Base-by-base conservation (phyloP, 441 rosid species). In the Populus hybrid region DNA sequence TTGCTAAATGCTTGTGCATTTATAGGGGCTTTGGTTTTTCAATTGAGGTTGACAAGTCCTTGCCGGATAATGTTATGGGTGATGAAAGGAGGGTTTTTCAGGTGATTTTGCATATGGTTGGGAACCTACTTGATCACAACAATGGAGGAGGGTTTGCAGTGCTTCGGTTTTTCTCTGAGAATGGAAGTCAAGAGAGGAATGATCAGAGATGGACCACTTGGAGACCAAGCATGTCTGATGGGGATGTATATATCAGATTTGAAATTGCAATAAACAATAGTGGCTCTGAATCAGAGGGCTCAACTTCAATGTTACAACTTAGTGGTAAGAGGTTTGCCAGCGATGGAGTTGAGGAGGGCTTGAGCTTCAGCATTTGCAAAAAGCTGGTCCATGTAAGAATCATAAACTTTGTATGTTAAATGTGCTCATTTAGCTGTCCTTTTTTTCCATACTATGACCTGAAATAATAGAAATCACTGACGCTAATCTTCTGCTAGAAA, bases 351-450 rank as follows among this genome's bases (percentile, higher is more conserved):
- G 94, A 90, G 67, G 89, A 89, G 85, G 87, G 85, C 79, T 80
- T 93, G 83, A 91, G 98, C 89, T 94, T 96, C 90, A 89, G 89
- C 76, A 82, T 96, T 77, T 96, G 99, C 87, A 89, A 94, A 86
- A 92, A 88, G 85, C 91, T 96, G 61, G 98, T 92, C 75, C 96
- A 93, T 50, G 57, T 50, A 50, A 50, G 57, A 50, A 50, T 50
- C 20, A 50, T 14, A 14, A 50, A 50, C 57, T 50, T 50, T 50
- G 20, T 5, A 50, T 50, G 57, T 50, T 5, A 14, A 50, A 50
- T 50, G 57, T 5, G 20, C 57, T 50, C 20, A 14, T 50, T 50
- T 50, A 50, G 57, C 57, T 50, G 14, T 50, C 57, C 2, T 50
- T 50, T 50, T 50, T 50, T 14, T 10, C 57, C 57, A 5, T 50